Base-by-base conservation (phyloP, 108 stramenopile genomes). In the Cyclotella cryptica region DNA sequence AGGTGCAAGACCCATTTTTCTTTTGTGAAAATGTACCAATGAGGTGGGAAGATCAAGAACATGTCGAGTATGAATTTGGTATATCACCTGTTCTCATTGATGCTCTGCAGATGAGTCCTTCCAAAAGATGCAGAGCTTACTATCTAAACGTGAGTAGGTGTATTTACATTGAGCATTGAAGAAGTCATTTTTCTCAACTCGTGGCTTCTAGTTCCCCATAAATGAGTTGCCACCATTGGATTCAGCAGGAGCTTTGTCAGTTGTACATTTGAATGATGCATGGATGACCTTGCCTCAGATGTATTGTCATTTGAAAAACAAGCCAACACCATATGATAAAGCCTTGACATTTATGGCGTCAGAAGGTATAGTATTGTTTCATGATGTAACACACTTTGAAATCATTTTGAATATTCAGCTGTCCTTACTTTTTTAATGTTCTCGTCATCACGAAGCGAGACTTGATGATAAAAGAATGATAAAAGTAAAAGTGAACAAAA, bases 281-380 rank as follows among this genome's bases (percentile, higher is more conserved):
- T 63, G 62, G 62, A 63, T 63, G 62, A 15, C 13, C 10, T 21
- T 21, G 13, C 8, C 62, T 63, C 62, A 63, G 17, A 15, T 63
- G 62, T 41, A 40, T 63, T 63, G 62, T 21, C 62, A 41, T 15
- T 18, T 35, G 7, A 14, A 41, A 12, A 63, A 63, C 40, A 35
- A 35, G 39, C 30, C 62, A 15, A 41, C 3, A 35, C 62, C 62
- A 19, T 63, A 63, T 41, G 17, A 30, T 29, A 63, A 63, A 63
- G 40, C 62, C 30, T 17, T 41, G 13, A 63, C 62, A 41, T 63
- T 63, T 41, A 41, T 63, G 62, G 62, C 62, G 3, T 63, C 62
- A 35, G 62, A 63, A 63, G 39, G 62, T 63, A 63, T 63, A 8
- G 15, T 63, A n/a, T n/a, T n/a, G n/a, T n/a, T n/a, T n/a, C n/a